A percentile compares a stretch with the other conserved stretches of the same genome.
phyloP scores from a whole-genome alignment of 179 eudicot species.

The Pouteria campechiana region DNA sequence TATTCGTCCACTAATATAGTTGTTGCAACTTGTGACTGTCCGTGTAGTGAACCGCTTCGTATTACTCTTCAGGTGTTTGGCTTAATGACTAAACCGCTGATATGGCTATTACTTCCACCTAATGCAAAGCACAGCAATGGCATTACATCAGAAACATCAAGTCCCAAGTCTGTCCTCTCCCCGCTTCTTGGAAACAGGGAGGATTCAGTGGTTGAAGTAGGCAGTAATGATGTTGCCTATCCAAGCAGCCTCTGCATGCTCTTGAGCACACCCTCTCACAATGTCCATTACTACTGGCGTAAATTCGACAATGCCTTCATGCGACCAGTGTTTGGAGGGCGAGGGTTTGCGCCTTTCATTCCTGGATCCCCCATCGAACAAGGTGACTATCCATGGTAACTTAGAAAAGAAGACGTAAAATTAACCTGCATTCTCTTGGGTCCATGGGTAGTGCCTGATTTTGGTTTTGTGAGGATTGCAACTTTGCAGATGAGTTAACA shows the following conservation, averaged over 20 bases:
- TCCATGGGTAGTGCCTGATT: no score
- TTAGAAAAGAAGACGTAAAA: no score
- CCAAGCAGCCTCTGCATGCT: slow-evolving; percentile 46
- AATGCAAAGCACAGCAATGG: slow-evolving; percentile 19
- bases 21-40: neutral
- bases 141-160: slow-evolving; percentile 26
- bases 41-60: neutral
- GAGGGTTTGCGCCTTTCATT: slow-evolving; percentile 54
- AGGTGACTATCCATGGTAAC: no score
- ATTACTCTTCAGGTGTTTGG: slow-evolving; percentile 63
- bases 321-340: slow-evolving; percentile 79
- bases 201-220: slow-evolving; percentile 18
- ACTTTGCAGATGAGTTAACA: no score
- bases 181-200: slow-evolving; percentile 37
- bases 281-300: slow-evolving; percentile 62
- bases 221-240: slow-evolving; percentile 9
- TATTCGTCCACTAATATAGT: neutral
- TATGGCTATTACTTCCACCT: slow-evolving; percentile 36
- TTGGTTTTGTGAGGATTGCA: no score
- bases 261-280: slow-evolving; percentile 45
- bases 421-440: no score
- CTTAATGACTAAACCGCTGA: slow-evolving; percentile 53
- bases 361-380: slow-evolving; percentile 46
- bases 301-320: slow-evolving; percentile 56
- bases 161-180: slow-evolving; percentile 28